phyloP scores from a whole-genome alignment of 179 eudicot genomes.

The Spergularia azorica region DNA sequence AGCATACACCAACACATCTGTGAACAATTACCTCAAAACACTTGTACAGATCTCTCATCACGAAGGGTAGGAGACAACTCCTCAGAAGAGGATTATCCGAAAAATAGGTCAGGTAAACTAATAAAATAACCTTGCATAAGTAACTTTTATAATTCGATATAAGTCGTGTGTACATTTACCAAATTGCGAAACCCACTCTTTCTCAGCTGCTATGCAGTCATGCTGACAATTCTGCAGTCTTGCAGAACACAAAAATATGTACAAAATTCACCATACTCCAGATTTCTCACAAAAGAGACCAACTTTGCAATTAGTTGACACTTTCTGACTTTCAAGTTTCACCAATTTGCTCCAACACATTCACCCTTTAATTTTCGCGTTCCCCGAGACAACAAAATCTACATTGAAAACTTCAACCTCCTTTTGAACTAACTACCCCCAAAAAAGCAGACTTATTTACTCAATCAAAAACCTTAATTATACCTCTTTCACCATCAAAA shows the following conservation, averaged over 20 bases:
- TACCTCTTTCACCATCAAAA: conserved; percentile 24
- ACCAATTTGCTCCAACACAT: not conserved
- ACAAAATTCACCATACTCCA: conserved; percentile 13
- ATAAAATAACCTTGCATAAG: too few species aligned
- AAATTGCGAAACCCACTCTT: too few species aligned
- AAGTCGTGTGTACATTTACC: too few species aligned
- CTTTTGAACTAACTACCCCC: conserved; percentile 15
- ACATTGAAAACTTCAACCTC: conserved; percentile 13
- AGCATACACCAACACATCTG: too few species aligned
- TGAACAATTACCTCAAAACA: too few species aligned
- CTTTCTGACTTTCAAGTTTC: not conserved
- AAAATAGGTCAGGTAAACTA: too few species aligned
- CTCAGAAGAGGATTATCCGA: too few species aligned
- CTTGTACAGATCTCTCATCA: too few species aligned
- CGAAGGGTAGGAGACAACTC: too few species aligned
- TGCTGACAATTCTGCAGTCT: not conserved
- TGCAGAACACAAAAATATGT: conserved; percentile 19
- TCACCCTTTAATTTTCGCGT: conserved; percentile 17
- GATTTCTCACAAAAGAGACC: conserved; percentile 7
- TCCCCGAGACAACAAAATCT: conserved; percentile 15
- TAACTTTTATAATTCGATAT: too few species aligned
- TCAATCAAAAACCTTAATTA: conserved; percentile 21
- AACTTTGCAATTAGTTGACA: conserved; percentile 16
- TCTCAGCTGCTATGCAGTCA: too few species aligned
- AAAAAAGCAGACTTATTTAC: conserved; percentile 19